Base-by-base conservation (phyloP, 1,284 basidiomycete species). In the Cutaneotrichosporon sp. region DNA sequence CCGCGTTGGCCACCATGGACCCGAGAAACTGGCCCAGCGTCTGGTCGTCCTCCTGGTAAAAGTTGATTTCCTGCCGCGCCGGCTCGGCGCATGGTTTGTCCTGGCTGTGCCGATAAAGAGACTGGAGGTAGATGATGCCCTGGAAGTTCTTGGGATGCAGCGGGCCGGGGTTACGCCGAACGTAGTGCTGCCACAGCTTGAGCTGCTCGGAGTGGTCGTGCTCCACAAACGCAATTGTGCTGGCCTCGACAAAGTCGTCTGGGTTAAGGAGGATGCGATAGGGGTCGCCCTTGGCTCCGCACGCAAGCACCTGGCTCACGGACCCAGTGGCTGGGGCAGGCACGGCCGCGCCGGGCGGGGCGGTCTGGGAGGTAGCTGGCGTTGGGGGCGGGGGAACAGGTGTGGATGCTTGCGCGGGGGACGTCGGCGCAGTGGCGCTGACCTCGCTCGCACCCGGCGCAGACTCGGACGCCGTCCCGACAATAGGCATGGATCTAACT, bases 91-190 rank as follows among this genome's bases (percentile, higher is more conserved):
- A 81, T 15, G 77, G 76, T 47, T 77, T 76, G 39, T 74, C 73
- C 3, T 71, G 69, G 2, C 74, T 72, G 49, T 76, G 73, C 37
- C 68, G 69, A 14, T 69, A 68, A 10, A 70, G 56, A 2, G 72
- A 68, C 46, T 64, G 67, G 8, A 73, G 59, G 51, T 72, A 76
- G n/a, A 71, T 67, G 70, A 97, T 86, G 63, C 85, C 84, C 69
- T 97, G 94, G 68, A 94, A 97, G 69, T 92, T 88, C 70, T 93
- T 90, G 26, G 94, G 88, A 39, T 88, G 81, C 62, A 96, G 86
- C 61, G 88, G 86, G 64, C 90, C 88, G 5, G 78, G 71, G 71
- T 90, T 87, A 73, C 88, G 85, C 46, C 85, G 81, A 13, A 88
- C 76, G 67, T 94, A 94, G 85, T 88, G 92, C 66, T 90, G 86